Percentiles rank a stretch among this genome's conserved stretches.
These are phyloP conservation scores for Bathelium albidoporum DNA, from an alignment of 495 filamentous ascomycete species.

Conservation along the genomic window DNA sequence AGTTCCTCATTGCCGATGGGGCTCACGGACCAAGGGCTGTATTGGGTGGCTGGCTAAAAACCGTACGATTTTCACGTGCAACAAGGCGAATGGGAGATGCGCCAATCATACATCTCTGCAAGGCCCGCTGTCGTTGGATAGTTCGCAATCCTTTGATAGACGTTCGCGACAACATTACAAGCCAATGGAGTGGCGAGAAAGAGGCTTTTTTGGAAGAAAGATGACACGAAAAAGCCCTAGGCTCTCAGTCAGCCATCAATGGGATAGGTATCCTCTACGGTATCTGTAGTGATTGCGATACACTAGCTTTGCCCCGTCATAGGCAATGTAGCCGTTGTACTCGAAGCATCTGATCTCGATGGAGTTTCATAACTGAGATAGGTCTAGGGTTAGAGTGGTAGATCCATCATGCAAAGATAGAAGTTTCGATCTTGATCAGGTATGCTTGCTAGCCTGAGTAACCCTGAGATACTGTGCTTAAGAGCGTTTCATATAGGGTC, in stretches of 20 bases:
- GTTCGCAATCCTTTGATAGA: not conserved
- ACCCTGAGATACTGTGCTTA: not conserved
- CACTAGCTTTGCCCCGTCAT: too few relatives aligned
- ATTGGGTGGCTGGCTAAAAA: constrained; percentile 3
- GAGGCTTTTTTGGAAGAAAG: not conserved
- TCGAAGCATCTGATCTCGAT: too few relatives aligned
- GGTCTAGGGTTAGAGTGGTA: too few relatives aligned
- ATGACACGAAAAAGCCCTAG: not conserved
- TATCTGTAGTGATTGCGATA: too few relatives aligned
- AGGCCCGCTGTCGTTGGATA: not conserved
- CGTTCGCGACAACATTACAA: not conserved
- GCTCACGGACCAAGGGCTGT: not conserved
- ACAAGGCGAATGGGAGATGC: not conserved
- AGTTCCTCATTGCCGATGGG: not conserved
- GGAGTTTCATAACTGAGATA: too few relatives aligned
- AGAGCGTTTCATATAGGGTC: too few relatives aligned
- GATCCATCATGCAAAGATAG: too few relatives aligned
- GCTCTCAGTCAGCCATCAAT: too few relatives aligned
- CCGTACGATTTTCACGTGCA: constrained; percentile 5
- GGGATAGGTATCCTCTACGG: not conserved
- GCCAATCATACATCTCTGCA: not conserved
- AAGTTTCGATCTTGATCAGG: not conserved
- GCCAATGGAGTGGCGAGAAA: not conserved
- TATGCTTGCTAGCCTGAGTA: not conserved
- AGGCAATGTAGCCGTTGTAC: too few relatives aligned